Evolutionary conservation across 1,139 yeast species (phyloP).

Genomic region (Yamadazyma dendronema): DNA sequence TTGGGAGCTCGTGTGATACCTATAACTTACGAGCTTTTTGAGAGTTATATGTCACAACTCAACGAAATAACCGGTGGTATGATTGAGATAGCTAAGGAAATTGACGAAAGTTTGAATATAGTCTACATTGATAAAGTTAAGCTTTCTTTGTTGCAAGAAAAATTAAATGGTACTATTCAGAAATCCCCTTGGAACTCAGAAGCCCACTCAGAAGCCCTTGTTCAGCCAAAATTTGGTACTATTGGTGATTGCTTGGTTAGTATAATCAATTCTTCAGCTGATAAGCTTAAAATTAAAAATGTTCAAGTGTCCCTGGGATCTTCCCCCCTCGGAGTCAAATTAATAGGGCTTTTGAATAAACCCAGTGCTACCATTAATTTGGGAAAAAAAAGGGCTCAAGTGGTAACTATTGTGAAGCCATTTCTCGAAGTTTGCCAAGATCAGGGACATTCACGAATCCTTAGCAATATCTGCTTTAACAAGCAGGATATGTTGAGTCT

Average conservation of each 20-base stretch:
- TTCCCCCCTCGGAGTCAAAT: slow-evolving; percentile 4
- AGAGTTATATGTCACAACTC: slow-evolving; percentile 18
- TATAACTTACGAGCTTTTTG: slow-evolving; percentile 7
- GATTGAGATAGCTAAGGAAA: slow-evolving; percentile 9
- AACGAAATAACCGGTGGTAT: slow-evolving; percentile 24
- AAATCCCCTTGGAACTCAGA: slow-evolving; percentile 4
- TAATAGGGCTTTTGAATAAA: slow-evolving; percentile 17
- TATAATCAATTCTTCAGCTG: too few relatives aligned
- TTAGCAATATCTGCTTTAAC: slow-evolving; percentile 27
- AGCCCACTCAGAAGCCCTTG: too few relatives aligned
- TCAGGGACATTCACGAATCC: slow-evolving; percentile 38
- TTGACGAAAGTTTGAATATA: too few relatives aligned
- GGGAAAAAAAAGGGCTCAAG: slow-evolving; percentile 12
- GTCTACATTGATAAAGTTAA: slow-evolving; percentile 1
- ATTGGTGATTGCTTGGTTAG: too few relatives aligned
- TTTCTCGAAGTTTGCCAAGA: slow-evolving; percentile 56
- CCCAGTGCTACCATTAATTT: slow-evolving; percentile 17
- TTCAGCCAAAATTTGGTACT: too few relatives aligned
- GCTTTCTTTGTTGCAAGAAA: slow-evolving; percentile 14
- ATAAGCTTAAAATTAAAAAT: too few relatives aligned
- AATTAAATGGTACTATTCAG: slow-evolving; percentile 14
- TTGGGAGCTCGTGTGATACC: background rate
- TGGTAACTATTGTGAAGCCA: slow-evolving; percentile 19
- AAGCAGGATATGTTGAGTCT: slow-evolving; percentile 18
- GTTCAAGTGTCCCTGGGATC: background rate